Evolutionary conservation across 2,329 filamentous ascomycete species (phyloP).

Genomic region (Didymella arachidicola): DNA sequence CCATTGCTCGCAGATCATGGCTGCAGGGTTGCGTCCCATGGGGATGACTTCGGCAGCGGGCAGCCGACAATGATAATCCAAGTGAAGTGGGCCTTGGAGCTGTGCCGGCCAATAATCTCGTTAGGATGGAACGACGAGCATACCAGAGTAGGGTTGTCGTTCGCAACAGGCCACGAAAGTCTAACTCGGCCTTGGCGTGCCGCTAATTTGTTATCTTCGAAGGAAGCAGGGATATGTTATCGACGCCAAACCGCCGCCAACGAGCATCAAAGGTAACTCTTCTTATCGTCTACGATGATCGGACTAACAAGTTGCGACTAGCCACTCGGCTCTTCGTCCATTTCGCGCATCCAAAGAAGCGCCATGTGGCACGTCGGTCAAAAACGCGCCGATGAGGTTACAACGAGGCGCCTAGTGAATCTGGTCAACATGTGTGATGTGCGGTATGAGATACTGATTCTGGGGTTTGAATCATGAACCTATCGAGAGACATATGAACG

Average conservation of each 20-base stretch:
- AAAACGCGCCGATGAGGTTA: slow-evolving; percentile 12
- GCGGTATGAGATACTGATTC: neutral
- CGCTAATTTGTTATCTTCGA: slow-evolving; percentile 4
- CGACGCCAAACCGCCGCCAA: neutral
- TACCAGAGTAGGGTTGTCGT: slow-evolving; percentile 1
- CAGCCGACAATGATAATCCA: neutral
- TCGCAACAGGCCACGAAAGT: neutral
- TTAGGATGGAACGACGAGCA: neutral
- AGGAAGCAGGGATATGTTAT: slow-evolving; percentile 9
- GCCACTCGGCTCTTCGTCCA: neutral
- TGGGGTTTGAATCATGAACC: neutral
- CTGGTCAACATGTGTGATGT: neutral
- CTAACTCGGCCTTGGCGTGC: neutral
- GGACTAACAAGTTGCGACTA: neutral
- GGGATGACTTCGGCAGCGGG: neutral
- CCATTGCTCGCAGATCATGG: neutral
- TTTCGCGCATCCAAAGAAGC: neutral
- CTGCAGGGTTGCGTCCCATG: neutral
- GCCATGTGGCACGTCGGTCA: slow-evolving; percentile 4
- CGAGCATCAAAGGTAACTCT: neutral
- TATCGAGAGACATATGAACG: slow-evolving; percentile 3
- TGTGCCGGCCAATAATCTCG: neutral
- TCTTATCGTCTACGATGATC: neutral
- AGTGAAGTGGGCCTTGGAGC: neutral
- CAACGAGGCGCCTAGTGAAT: neutral